Evolutionary conservation across 257 asterid species (phyloP), one percentile per base, ranked within the genome.

Genomic region (Primulina eburnea): DNA sequence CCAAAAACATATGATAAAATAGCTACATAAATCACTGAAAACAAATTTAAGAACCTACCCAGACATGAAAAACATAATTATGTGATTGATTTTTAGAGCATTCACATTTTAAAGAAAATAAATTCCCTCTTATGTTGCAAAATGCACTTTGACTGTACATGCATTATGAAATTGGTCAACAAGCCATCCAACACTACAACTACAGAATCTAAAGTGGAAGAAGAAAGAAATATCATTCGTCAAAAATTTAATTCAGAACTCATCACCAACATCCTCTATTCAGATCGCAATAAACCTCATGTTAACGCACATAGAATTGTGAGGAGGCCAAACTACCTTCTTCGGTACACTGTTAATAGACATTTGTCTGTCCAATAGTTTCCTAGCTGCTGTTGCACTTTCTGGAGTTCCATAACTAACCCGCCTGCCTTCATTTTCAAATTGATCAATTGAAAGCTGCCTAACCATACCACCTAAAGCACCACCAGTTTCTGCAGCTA

Each of bases 391-490:
- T 62, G 95, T 89, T 35, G 99, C 98, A 87, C 82, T 88, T 82
- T 94, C 99, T 69, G 97, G 98, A 58, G 98, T 92, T 69, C 99
- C 99, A 64, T 92, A 94, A 77, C 99, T 89, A 75, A 94, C 99
- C 58, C 99, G 85, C 75, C 99, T 85, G 76, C 99, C 99, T 80
- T 93, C 99, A 72, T 93, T 90, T 85, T 93, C 99, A 24, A 93
- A 93, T 78, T 93, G 99, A 83, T 93, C 99, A 34, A 93, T 93
- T 20, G 99, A 92, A 75, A 94, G 99, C 84, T 94, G 99, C 80
- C 99, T 87, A 61, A 92, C 99, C 92, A 94, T 84, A 69, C 99
- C 99, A 77, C 99, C 99, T 73, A 92, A 85, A 69, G 98, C 96
- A 61, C 99, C 99, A 70, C 98, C 89, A 18, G 97, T 89, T 84